Percentiles rank a stretch among this genome's conserved stretches.
phyloP scores from a whole-genome alignment of 371 early-diverging fungal genomes.

The Mucor velutinosus region DNA sequence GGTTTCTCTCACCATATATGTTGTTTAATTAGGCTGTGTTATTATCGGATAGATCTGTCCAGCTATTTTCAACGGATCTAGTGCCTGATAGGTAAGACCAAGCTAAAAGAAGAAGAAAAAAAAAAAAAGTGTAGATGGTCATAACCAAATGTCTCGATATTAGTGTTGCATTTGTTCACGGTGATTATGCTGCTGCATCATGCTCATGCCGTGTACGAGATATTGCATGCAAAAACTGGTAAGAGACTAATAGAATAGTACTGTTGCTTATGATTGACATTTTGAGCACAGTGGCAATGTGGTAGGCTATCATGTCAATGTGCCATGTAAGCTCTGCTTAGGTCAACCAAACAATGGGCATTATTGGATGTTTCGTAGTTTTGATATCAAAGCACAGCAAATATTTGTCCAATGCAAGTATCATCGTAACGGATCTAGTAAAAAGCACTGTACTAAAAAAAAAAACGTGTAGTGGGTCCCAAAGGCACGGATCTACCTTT shows the following conservation, averaged over 20 bases:
- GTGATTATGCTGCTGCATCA: slow-evolving; percentile 44
- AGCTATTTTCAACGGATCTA: slow-evolving; percentile 45
- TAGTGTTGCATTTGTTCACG: slow-evolving; percentile 40
- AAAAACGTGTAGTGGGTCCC: slow-evolving; percentile 17
- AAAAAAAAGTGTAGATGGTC: too few species aligned
- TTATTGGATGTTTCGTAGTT: slow-evolving; percentile 51
- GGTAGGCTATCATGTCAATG: slow-evolving; percentile 48
- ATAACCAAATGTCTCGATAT: not conserved
- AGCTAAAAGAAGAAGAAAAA: not conserved
- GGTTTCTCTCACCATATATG: not conserved
- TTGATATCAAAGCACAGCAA: slow-evolving; percentile 21
- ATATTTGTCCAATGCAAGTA: slow-evolving; percentile 35
- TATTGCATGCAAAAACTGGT: slow-evolving; percentile 44
- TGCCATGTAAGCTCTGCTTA: slow-evolving; percentile 44
- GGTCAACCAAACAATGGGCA: slow-evolving; percentile 43
- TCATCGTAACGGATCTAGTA: too few species aligned
- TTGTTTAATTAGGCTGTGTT: slow-evolving; percentile 33
- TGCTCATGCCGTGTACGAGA: slow-evolving; percentile 45
- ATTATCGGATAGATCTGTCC: slow-evolving; percentile 36
- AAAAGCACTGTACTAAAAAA: too few species aligned
- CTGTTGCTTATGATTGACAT: too few species aligned
- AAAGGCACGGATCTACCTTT: slow-evolving; percentile 31
- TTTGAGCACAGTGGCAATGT: slow-evolving; percentile 52
- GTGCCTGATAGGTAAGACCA: slow-evolving; percentile 37
- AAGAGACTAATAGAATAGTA: not conserved